A percentile compares a stretch with the other conserved stretches of the same genome.
Conservation (phyloP, 495 filamentous ascomycete species). For the Astrothelium macrocarpum region DNA sequence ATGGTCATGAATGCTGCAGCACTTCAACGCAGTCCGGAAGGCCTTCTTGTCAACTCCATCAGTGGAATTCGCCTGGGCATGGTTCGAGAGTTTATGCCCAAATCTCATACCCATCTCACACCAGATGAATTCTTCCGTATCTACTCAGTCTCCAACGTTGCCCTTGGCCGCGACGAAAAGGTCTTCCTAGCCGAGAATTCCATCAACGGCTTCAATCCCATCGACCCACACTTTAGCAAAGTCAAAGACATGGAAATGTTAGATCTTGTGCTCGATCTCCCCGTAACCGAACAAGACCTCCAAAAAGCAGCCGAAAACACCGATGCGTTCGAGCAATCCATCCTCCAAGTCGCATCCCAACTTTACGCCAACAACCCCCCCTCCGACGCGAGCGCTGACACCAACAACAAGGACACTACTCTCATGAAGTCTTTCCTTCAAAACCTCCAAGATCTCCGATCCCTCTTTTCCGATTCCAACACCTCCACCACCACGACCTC, state of each 20-base stretch:
- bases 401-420: constrained; percentile 21
- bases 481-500: constrained; percentile 34
- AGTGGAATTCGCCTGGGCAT: constrained; percentile 70
- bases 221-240: constrained; percentile 75
- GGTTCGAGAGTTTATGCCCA: constrained; percentile 48
- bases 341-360: neutral
- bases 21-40: constrained; percentile 41
- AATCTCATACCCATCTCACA: constrained; percentile 1
- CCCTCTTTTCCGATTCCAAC: constrained; percentile 43
- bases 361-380: neutral
- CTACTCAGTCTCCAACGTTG: constrained; percentile 63
- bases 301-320: neutral
- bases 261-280: constrained; percentile 49
- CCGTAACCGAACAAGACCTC: neutral
- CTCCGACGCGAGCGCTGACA: neutral
- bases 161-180: constrained; percentile 81
- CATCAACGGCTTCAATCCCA: constrained; percentile 57
- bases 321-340: neutral
- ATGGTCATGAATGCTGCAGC: constrained; percentile 41
- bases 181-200: constrained; percentile 71
- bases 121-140: constrained; percentile 24
- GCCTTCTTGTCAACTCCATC: constrained; percentile 69
- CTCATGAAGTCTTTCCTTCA: neutral
- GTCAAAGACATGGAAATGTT: constrained; percentile 60
- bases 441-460: neutral